Conservation (phyloP, 768 basidiomycete genomes). For the Amanita exitialis region DNA sequence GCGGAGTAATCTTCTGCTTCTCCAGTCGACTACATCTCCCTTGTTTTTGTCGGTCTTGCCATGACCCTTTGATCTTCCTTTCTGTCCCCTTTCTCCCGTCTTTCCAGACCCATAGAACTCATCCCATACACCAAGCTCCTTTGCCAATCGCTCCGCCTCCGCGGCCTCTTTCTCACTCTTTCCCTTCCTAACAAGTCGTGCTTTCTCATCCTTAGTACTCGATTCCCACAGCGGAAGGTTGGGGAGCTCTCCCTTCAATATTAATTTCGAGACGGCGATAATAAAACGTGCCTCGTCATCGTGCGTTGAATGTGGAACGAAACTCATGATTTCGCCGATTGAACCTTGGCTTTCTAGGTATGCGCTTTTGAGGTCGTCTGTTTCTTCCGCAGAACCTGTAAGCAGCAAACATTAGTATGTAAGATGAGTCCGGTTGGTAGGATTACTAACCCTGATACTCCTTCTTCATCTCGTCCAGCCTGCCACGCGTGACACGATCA, state of each 20-base stretch:
- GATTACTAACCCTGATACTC: conserved; percentile 73
- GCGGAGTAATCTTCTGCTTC: conserved; percentile 52
- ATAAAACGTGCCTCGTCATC: conserved; percentile 86
- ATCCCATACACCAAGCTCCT: conserved; percentile 89
- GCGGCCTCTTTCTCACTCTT: conserved; percentile 68
- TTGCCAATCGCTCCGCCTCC: conserved; percentile 79
- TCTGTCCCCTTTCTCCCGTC: conserved; percentile 44
- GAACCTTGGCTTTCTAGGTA: conserved; percentile 67
- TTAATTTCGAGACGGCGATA: conserved; percentile 51
- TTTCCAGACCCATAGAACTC: conserved; percentile 82
- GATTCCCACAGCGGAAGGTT: conserved; percentile 54
- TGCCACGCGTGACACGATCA: conserved; percentile 75
- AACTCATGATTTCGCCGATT: conserved; percentile 72
- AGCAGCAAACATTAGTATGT: background rate
- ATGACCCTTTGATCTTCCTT: conserved; percentile 43
- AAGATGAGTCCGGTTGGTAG: background rate
- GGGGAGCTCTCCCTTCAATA: conserved; percentile 49
- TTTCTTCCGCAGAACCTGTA: conserved; percentile 79
- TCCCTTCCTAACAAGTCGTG: conserved; percentile 62
- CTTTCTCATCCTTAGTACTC: conserved; percentile 72
- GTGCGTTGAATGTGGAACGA: conserved; percentile 77
- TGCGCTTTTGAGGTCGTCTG: conserved; percentile 65
- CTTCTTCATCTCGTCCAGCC: conserved; percentile 88
- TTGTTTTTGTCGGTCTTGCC: conserved; percentile 28
- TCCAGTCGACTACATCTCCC: conserved; percentile 21